Evolutionary conservation across 306 rosid species (phyloP).

Genomic region (Hylodesmum podocarpum): DNA sequence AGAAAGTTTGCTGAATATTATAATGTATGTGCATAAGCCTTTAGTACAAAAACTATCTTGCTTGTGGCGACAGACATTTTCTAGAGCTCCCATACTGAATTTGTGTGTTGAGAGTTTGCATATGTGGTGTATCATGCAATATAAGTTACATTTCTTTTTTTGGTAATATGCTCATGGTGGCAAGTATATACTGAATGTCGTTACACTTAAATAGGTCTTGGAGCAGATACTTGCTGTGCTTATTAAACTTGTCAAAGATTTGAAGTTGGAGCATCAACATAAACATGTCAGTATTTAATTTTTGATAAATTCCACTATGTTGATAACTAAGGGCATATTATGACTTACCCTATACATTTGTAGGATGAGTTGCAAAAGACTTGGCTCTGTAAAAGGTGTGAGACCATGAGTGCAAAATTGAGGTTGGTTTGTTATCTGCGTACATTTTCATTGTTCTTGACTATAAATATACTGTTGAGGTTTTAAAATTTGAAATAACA

Average conservation of each 20-base stretch:
- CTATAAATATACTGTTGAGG: background rate
- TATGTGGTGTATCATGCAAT: conserved; percentile 3
- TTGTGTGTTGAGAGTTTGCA: background rate
- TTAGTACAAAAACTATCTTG: conserved; percentile 24
- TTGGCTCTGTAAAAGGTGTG: conserved; percentile 94
- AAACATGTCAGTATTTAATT: conserved; percentile 59
- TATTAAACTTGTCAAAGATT: conserved; percentile 85
- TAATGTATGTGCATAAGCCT: conserved; percentile 49
- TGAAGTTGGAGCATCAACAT: conserved; percentile 93
- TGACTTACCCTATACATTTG: conserved; percentile 18
- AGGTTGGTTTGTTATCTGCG: conserved; percentile 53
- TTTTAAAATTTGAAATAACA: conserved; percentile 3
- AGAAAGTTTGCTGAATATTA: conserved; percentile 89
- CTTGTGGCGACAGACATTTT: conserved; percentile 10
- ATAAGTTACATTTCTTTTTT: conserved; percentile 11
- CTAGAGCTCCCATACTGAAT: background rate
- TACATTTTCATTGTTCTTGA: conserved; percentile 17
- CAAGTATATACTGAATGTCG: background rate
- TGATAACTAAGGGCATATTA: conserved; percentile 15
- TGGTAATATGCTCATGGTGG: background rate
- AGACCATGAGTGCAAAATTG: conserved; percentile 87
- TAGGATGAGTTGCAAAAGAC: conserved; percentile 89
- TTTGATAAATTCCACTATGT: conserved; percentile 13
- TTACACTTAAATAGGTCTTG: conserved; percentile 61
- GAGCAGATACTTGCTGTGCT: conserved; percentile 95